Conservation (phyloP, 2,329 filamentous ascomycete species). For the Aspergillus ochraceoroseus region DNA sequence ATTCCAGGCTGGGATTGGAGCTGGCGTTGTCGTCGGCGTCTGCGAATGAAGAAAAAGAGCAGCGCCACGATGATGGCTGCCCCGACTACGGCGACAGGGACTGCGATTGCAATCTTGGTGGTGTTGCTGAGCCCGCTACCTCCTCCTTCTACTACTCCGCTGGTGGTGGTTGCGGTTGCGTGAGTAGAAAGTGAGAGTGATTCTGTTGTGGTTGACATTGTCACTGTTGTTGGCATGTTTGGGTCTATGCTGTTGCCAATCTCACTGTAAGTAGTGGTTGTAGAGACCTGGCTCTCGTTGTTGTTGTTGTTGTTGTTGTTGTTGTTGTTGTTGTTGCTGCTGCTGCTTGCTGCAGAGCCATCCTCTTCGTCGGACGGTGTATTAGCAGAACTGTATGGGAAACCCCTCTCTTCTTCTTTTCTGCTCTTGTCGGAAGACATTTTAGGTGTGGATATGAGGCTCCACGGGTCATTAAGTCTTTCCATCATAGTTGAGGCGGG, state of each 20-base stretch:
- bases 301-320: neutral
- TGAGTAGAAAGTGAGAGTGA: neutral
- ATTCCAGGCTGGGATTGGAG: constrained; percentile 8
- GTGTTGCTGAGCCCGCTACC: constrained; percentile 15
- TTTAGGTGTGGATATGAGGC: no score
- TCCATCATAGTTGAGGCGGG: no score
- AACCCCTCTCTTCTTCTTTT: no score
- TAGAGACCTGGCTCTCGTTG: no score
- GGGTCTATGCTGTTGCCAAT: neutral
- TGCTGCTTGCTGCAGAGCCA: neutral
- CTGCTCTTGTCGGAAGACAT: no score
- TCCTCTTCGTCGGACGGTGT: no score
- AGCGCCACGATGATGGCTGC: constrained; percentile 24
- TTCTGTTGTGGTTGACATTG: neutral
- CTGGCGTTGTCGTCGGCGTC: constrained; percentile 22
- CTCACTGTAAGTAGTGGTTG: no score
- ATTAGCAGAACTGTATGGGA: no score
- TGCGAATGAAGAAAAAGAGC: constrained; percentile 26
- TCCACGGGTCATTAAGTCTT: no score
- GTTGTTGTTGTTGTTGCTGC: neutral
- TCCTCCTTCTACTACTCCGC: neutral
- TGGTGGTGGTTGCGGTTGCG: neutral
- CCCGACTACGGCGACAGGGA: constrained; percentile 32
- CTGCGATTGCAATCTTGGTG: constrained; percentile 32
- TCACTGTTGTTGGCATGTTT: neutral